Base-by-base conservation (phyloP, 2,329 filamentous ascomycete genomes). In the Sclerotinia glacialis region DNA sequence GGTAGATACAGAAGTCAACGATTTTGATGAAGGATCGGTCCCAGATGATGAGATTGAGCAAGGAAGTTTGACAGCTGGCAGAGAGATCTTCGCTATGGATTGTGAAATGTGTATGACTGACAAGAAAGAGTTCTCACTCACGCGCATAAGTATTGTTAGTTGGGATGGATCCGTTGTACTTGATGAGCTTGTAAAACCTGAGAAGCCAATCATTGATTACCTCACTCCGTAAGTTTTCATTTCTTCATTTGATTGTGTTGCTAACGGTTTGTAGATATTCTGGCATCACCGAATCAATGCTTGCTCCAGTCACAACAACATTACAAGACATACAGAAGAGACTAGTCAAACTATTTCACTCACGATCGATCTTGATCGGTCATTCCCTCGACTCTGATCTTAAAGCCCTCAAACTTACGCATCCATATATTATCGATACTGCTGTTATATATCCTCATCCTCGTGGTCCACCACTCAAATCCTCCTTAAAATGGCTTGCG, bases 101-200 rank as follows among this genome's bases (percentile, higher is more conserved):
- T 99, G 95, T 78, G 95, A 99, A 78, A 99, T 99, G 95, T 97
- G 93, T 77, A 88, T 92, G 79, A 96, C 93, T 2, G 90, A 89
- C 68, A 87, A 89, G 68, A 87, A 87, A 58, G 86, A 91, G 71
- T 92, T 90, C 70, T 92, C 93, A 46, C 86, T 99, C 53, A 96
- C 95, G 1, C 88, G 95, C 66, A 89, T 98, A 76, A 97, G 93
- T 76, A 78, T 98, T 49, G 81, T 99, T 9, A 82, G 87, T 68
- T 99, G 95, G 94, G 86, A 93, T 72, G 93, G 93, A 59, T 85
- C 87, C 44, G 85, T 91, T 12, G 82, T 97, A 21, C 79, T 98
- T 62, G 95, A 99, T 76, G 91, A 96, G 79, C 85, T 98, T 16
- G 95, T 99, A 74, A 96, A 95, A 79, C 95, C 95, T 0, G 84